Conservation (phyloP, 257 asterid genomes). For the Solanum okadae region DNA sequence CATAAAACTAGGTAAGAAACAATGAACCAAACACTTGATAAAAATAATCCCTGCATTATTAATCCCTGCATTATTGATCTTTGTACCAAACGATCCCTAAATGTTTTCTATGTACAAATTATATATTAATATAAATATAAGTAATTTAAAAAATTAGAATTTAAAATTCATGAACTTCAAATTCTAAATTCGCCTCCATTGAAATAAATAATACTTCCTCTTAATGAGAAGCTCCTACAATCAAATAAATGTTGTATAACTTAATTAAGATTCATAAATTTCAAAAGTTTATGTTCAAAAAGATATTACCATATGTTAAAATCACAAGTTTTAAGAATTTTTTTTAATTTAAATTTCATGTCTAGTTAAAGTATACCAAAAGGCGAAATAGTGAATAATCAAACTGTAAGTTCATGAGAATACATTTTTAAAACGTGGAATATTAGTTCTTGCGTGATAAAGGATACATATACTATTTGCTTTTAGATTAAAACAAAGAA, state of each 20-base stretch:
- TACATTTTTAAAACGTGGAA: not conserved
- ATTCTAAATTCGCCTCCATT: rapidly evolving
- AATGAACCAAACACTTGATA: too few relatives aligned
- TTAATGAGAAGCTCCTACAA: not conserved
- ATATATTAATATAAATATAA: not conserved
- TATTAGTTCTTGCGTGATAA: not conserved
- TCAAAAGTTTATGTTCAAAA: not conserved
- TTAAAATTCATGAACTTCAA: not conserved
- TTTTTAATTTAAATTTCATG: not conserved
- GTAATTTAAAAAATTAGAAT: not conserved
- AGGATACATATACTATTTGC: not conserved
- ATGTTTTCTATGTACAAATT: not conserved
- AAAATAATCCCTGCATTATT: too few relatives aligned
- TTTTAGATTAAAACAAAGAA: not conserved
- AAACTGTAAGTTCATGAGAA: not conserved
- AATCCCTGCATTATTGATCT: too few relatives aligned
- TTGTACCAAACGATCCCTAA: too few relatives aligned
- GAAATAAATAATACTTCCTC: not conserved
- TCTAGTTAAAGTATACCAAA: not conserved
- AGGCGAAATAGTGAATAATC: not conserved
- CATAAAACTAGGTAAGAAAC: too few relatives aligned
- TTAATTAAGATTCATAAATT: not conserved
- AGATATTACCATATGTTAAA: too few relatives aligned
- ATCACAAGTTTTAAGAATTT: not conserved
- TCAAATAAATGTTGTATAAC: not conserved